phyloP scores from a whole-genome alignment of 441 rosid genomes.

The Adansonia grandidieri region DNA sequence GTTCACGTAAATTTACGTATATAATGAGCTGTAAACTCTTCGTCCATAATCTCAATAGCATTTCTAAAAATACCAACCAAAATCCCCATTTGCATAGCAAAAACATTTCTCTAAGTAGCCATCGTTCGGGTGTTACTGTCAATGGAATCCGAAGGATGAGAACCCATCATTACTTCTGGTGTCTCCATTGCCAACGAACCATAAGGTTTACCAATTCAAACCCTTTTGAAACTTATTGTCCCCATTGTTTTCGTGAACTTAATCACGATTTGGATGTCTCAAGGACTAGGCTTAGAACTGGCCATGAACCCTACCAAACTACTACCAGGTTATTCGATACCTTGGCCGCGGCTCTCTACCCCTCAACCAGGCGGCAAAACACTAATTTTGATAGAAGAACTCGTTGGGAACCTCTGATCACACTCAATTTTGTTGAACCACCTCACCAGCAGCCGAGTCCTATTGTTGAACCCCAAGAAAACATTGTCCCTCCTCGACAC shows the following conservation, averaged over 20 bases:
- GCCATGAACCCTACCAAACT: constrained; percentile 21
- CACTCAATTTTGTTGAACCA: constrained; percentile 48
- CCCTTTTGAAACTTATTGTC: constrained; percentile 51
- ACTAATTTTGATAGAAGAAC: constrained; percentile 27
- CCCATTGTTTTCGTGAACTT: constrained; percentile 52
- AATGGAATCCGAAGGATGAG: constrained; percentile 61
- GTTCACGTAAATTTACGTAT: background rate
- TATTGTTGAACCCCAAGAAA: background rate
- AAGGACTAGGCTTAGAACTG: constrained; percentile 33
- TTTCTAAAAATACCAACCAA: background rate
- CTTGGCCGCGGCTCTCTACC: constrained; percentile 36
- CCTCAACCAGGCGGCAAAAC: constrained; percentile 18
- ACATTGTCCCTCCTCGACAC: background rate
- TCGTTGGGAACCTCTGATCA: constrained; percentile 61
- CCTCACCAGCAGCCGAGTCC: constrained; percentile 16
- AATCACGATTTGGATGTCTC: constrained; percentile 54
- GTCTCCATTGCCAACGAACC: constrained; percentile 59
- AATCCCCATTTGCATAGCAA: constrained; percentile 9
- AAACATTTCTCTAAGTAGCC: constrained; percentile 46
- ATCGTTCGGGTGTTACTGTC: constrained; percentile 51
- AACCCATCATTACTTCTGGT: constrained; percentile 70
- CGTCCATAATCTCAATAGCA: constrained; percentile 14
- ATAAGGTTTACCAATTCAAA: constrained; percentile 49
- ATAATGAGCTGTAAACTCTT: background rate
- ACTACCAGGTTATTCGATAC: constrained; percentile 30